phyloP scores from a whole-genome alignment of 208 protist species.

The Leptomonas pyrrhocoris region DNA sequence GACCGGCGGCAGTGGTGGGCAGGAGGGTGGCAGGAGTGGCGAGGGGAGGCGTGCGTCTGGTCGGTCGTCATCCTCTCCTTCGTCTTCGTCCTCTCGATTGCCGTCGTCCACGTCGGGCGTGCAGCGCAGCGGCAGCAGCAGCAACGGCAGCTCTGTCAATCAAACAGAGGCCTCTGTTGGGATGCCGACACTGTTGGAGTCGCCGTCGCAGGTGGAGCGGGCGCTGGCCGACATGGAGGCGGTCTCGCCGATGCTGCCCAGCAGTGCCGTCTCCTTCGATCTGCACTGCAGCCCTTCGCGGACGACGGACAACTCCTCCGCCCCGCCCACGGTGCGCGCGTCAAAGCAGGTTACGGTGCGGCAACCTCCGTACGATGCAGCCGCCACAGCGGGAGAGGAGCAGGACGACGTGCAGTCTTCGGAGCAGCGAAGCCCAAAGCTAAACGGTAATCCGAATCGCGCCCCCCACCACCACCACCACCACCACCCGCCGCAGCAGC shows the following conservation, averaged over 20 bases:
- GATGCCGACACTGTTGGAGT: conserved; percentile 3
- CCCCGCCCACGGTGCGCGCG: conserved; percentile 5
- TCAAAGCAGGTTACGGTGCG: not conserved
- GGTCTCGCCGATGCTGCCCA: conserved; percentile 24
- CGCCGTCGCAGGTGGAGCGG: conserved; percentile 28
- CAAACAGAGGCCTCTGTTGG: not conserved
- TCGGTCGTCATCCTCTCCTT: not conserved
- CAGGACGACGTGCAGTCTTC: not conserved
- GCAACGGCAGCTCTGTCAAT: not conserved
- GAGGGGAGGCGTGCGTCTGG: not conserved
- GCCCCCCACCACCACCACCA: too few relatives aligned
- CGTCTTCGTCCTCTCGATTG: not conserved
- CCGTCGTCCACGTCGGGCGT: not conserved
- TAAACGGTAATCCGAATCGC: not conserved
- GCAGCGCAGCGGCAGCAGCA: not conserved
- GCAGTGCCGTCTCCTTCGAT: conserved; percentile 34
- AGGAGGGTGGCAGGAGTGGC: not conserved
- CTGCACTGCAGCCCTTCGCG: conserved; percentile 13
- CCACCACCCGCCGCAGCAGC: not conserved
- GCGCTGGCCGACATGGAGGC: conserved; percentile 34
- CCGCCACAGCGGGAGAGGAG: not conserved
- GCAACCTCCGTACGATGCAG: not conserved
- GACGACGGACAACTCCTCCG: conserved; percentile 5
- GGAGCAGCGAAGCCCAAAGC: not conserved
- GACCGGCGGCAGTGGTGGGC: not conserved